Base-by-base conservation (phyloP, 2,329 filamentous ascomycete genomes). In the Ascochyta rabiei region DNA sequence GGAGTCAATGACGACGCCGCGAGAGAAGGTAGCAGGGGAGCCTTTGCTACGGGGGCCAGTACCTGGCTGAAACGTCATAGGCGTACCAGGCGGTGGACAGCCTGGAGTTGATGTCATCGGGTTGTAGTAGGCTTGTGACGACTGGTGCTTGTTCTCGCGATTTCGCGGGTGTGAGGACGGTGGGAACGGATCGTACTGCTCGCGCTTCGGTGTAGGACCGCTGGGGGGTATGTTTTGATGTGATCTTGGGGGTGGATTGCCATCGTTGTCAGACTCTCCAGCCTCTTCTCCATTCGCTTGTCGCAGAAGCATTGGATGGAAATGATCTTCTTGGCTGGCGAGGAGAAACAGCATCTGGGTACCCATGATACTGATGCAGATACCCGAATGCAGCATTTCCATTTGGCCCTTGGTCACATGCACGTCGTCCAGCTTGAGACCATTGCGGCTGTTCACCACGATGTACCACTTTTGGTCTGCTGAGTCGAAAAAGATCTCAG, bases 281-380 rank as follows among this genome's bases (percentile, higher is more conserved):
- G 70, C 69, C 31, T 74, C 72, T 48, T 71, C 69, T 45, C 63
- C 71, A 53, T 68, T 73, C 12, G 89, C 86, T 63, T 89, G 73
- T 37, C 72, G 69, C 84, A 90, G 82, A 69, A 89, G 92, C 66
- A 79, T 84, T 19, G 82, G 82, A 68, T 89, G 85, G 56, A 96
- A 87, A 41, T 84, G 81, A 23, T 92, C 81, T 21, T 85, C 84
- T 51, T 90, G 88, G 21, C 86, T 86, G 0, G 95, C 93, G n/a
- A 96, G 85, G 42, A 97, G 91, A 75, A 99, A 99, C 82, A 98
- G 93, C 95, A 99, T 99, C 79, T 99, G 93, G 1, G 95, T 90
- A 48, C 90, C 90, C 66, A 89, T 89, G 69, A 98, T 90, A 70
- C 96, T 92, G 53, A 99, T 88, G 38, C 98, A 91, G 72, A 93